Evolutionary conservation across 768 basidiomycete genomes (phyloP), one percentile per base, ranked within the genome.

Genomic region (Sarcodon aspratus): DNA sequence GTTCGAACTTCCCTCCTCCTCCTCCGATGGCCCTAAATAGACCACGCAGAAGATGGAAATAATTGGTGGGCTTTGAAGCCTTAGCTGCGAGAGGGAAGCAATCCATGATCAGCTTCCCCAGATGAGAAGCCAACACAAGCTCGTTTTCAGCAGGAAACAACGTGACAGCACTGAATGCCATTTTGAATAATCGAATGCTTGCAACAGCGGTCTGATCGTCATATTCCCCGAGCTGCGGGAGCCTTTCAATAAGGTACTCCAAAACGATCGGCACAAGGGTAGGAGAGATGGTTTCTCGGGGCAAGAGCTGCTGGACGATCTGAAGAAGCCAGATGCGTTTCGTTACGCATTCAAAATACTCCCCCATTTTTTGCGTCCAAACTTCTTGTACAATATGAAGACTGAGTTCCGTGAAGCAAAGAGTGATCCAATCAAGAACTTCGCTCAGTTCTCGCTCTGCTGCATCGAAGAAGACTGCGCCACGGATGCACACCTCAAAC

Each of bases 351-450:
- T 85, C 75, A 62, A 96, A 85, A 69, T 94, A 96, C 62, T 93
- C 85, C 27, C 81, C 83, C 68, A 98, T 85, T 61, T 91, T 85
- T 61, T 80, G 82, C 34, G 87, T 91, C 92, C 94, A 95, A 33
- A 97, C 88, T 66, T 96, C 92, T 63, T 95, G 87, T 62, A 96
- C 94, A 52, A 94, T 85, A 58, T 95, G 89, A 7, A 87, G 71
- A 59, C 96, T 87, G 57, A 94, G 77, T 61, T 93, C 87, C 35
- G 80, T 64, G 40, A 94, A 74, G 37, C 86, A 79, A 64, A 78
- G 75, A 6, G 78, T 78, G 46, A 86, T 69, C 74, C 83, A 82
- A 50, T 99, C 95, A 58, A 92, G 76, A 6, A 82, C 82, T 60
- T 97, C 93, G 46, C 82, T 76, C 48, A 74, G 72, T 48, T 83